A percentile compares a stretch with the other conserved stretches of the same genome.
These are phyloP conservation scores for Pyrus pyrifolia DNA, from an alignment of 306 rosid species.

Conservation along the genomic window DNA sequence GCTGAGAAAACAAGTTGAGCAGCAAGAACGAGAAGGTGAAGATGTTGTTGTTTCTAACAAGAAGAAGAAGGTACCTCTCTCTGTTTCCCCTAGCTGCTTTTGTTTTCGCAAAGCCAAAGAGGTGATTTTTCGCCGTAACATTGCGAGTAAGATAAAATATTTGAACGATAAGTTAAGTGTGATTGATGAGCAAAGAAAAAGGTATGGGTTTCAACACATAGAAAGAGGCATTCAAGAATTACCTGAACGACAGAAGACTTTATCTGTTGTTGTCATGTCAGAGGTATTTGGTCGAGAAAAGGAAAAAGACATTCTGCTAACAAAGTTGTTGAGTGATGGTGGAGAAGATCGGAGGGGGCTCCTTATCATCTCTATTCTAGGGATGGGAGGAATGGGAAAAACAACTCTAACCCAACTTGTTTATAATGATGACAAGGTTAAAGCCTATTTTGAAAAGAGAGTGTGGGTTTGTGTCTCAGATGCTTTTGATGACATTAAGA, in stretches of 20 bases:
- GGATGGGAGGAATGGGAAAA: too few relatives aligned
- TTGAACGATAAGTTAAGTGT: background rate
- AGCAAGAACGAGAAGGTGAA: too few relatives aligned
- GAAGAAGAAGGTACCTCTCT: background rate
- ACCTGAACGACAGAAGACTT: too few relatives aligned
- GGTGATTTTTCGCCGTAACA: background rate
- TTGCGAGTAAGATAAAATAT: background rate
- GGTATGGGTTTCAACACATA: too few relatives aligned
- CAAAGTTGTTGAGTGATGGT: too few relatives aligned
- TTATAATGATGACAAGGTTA: too few relatives aligned
- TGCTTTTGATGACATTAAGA: background rate
- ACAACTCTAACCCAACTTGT: too few relatives aligned
- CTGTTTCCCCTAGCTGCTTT: background rate
- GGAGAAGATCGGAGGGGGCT: too few relatives aligned
- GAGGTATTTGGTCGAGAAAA: background rate
- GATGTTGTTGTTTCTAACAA: too few relatives aligned
- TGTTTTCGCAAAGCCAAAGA: background rate
- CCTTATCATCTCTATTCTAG: too few relatives aligned
- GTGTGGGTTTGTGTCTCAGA: slow-evolving; percentile 11
- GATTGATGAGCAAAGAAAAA: background rate
- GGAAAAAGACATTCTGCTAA: background rate
- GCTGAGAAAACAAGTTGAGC: too few relatives aligned
- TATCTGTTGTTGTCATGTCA: background rate
- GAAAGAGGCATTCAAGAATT: too few relatives aligned
- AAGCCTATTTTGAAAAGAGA: background rate